Evolutionary conservation across 257 asterid genomes (phyloP).

Genomic region (Nicotiana paniculata): DNA sequence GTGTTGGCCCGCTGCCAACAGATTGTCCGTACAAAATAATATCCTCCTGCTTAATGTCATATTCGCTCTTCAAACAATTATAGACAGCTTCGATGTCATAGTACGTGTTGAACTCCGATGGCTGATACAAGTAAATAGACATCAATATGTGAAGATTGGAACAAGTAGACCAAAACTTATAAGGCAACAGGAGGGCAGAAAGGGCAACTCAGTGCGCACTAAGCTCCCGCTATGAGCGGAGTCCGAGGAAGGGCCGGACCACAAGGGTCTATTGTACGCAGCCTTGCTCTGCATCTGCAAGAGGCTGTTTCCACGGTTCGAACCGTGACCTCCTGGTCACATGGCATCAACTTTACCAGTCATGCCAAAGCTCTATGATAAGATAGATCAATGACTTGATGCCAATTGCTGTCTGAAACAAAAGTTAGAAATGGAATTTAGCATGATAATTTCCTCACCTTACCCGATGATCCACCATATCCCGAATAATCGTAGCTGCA

Average conservation of each 20-base stretch:
- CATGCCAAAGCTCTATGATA: too few relatives aligned
- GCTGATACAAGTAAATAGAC: constrained; percentile 40
- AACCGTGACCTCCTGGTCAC: too few relatives aligned
- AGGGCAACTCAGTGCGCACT: too few relatives aligned
- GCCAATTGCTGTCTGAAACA: not conserved
- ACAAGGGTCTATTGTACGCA: too few relatives aligned
- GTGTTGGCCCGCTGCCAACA: constrained; percentile 95
- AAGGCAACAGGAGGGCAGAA: not conserved
- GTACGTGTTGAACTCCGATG: constrained; percentile 94
- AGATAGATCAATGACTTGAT: not conserved
- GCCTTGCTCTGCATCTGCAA: too few relatives aligned
- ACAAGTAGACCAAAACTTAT: not conserved
- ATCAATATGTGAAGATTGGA: constrained; percentile 7
- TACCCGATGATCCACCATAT: constrained; percentile 93
- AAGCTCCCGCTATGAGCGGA: too few relatives aligned
- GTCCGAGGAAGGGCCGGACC: too few relatives aligned
- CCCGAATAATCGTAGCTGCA: constrained; percentile 99
- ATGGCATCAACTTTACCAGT: too few relatives aligned
- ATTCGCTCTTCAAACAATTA: constrained; percentile 70
- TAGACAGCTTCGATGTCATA: constrained; percentile 90
- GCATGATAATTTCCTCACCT: constrained; percentile 52
- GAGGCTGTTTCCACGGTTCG: too few relatives aligned
- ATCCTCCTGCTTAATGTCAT: constrained; percentile 88
- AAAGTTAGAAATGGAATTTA: not conserved
- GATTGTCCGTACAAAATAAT: constrained; percentile 94